Conservation (phyloP, 2,329 filamentous ascomycete species). For the Ophioceras dolichostomum region DNA sequence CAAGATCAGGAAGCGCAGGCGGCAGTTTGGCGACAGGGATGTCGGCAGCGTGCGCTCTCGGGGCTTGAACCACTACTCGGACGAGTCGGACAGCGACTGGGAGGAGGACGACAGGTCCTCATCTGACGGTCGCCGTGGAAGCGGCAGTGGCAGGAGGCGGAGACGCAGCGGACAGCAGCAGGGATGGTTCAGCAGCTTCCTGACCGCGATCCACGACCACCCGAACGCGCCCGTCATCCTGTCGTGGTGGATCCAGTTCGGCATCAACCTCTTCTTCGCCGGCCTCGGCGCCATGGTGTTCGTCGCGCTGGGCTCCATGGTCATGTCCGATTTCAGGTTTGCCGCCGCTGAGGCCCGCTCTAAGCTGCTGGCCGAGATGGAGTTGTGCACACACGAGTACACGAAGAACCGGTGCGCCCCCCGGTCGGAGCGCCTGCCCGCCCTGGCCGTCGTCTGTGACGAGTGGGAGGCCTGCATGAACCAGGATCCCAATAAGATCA, state of each 20-base stretch:
- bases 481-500: conserved; percentile 65
- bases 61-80: conserved; percentile 30
- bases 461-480: conserved; percentile 85
- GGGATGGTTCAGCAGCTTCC: conserved; percentile 28
- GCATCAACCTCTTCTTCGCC: conserved; percentile 49
- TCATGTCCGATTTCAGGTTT: conserved; percentile 63
- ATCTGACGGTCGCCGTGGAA: conserved; percentile 11
- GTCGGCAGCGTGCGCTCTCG: conserved; percentile 36
- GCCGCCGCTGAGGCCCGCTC: conserved; percentile 58
- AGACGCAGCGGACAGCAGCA: conserved; percentile 6
- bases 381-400: conserved; percentile 62
- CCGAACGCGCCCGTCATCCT: conserved; percentile 47
- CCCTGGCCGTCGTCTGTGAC: conserved; percentile 59
- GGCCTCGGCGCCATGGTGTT: conserved; percentile 26
- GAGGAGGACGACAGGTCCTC: conserved; percentile 14
- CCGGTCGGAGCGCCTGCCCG: conserved; percentile 52
- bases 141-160: background rate
- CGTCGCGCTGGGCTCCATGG: conserved; percentile 51
- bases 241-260: conserved; percentile 44
- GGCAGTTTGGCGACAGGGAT: conserved; percentile 37
- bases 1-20: conserved; percentile 41
- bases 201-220: conserved; percentile 41
- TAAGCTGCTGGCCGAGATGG: conserved; percentile 60
- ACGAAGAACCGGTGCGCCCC: conserved; percentile 62
- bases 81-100: conserved; percentile 35